A percentile compares a stretch with the other conserved stretches of the same genome.
Conservation (phyloP, 148 eudicot genomes). For the Talinum fruticosum region DNA sequence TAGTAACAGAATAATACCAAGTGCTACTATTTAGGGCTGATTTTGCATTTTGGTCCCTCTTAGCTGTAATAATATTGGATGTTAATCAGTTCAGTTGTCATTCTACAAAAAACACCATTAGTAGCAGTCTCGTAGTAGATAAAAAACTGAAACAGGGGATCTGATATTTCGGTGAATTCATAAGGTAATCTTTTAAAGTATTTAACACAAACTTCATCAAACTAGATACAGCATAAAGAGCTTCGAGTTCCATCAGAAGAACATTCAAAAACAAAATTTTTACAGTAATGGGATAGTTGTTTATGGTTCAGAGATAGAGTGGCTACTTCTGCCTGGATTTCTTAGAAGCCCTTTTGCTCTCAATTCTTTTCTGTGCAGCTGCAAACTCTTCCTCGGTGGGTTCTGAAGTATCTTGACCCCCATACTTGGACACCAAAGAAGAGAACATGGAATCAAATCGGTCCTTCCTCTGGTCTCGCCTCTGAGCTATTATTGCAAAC, state of each 20-base stretch:
- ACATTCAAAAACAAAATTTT: neutral
- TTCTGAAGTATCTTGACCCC: conserved; percentile 49
- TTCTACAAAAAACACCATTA: too few species aligned
- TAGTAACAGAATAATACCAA: neutral
- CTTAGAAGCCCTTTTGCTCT: conserved; percentile 41
- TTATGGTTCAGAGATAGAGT: neutral
- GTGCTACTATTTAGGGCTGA: neutral
- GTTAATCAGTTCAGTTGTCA: too few species aligned
- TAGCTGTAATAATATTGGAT: neutral
- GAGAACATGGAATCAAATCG: conserved; percentile 76
- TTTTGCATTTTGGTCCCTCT: neutral
- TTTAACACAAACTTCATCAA: neutral
- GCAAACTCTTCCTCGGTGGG: conserved; percentile 91
- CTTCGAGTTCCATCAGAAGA: neutral
- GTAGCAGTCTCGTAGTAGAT: neutral
- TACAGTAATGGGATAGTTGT: conserved; percentile 10
- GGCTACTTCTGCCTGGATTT: conserved; percentile 32
- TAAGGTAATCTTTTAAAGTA: neutral
- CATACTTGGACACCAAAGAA: conserved; percentile 65
- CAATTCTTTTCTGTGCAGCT: conserved; percentile 62
- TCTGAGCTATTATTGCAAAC: conserved; percentile 72
- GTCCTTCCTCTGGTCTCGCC: conserved; percentile 66
- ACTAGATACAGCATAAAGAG: neutral
- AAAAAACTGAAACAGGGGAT: neutral
- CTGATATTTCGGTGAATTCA: neutral